Evolutionary conservation across 2,329 filamentous ascomycete genomes (phyloP), one percentile per base, ranked within the genome.

Genomic region (Botryosphaeria dothidea): DNA sequence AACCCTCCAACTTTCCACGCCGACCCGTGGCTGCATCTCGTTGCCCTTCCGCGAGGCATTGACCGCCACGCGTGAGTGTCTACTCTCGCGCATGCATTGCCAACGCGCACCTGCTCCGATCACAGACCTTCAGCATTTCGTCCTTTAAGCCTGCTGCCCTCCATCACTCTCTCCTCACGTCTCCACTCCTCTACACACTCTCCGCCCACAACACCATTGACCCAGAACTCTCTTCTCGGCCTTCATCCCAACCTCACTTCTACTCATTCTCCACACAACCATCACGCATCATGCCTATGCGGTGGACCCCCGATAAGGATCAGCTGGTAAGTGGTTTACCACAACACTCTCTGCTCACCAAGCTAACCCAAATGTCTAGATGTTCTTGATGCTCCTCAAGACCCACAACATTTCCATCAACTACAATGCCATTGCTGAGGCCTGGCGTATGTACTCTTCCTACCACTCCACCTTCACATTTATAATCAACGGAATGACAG

Each of bases 231-330:
- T 21, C 19, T 52, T 36, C 21, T 25, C 19, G 21, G 21, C 25
- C 13, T 23, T 11, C 13, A 1, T 48, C 17, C 49, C 36, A 64
- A 69, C 51, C 4, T n/a, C n/a, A n/a, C 6, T 36, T 13, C 6
- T 25, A n/a, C 46, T 25, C 54, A 27, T 8, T 34, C n/a, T 31
- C 45, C 34, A 34, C 11, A 21, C 31, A 3, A 34, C 7, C 31
- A 11, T 34, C 31, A 34, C 13, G 7, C 31, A 34, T 34, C 31
- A 72, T 71, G 69, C 66, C 69, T 4, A 66, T 52, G 11, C 66
- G 45, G 31, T 73, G 72, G 71, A 70, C 66, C 17, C 25, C 68
- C 7, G 68, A 68, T 7, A 66, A 67, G 21, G 66, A 74, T 45
- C 65, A 71, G 66, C 64, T 60, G 31, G 65, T 66, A 21, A 41